Percentiles rank a stretch among this genome's conserved stretches.
These are phyloP conservation scores for Russula vinacea DNA, from an alignment of 768 basidiomycete genomes.

Conservation along the genomic window DNA sequence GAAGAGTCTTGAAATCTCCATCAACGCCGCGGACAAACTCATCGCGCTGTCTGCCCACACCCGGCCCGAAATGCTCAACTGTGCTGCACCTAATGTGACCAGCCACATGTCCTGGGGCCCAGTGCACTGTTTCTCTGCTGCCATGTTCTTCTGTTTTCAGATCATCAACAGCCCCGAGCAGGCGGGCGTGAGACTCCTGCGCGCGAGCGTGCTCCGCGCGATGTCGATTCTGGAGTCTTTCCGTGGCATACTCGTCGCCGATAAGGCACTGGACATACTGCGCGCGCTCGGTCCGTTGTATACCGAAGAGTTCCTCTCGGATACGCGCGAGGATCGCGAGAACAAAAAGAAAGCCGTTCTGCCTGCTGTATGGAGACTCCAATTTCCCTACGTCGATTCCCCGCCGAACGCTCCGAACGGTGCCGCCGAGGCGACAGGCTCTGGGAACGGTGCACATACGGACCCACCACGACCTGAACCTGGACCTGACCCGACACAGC, in stretches of 20 bases:
- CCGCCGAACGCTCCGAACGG: slow-evolving; percentile 43
- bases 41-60: slow-evolving; percentile 57
- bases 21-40: slow-evolving; percentile 49
- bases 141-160: slow-evolving; percentile 83
- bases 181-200: slow-evolving; percentile 65
- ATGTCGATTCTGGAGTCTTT: slow-evolving; percentile 57
- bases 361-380: slow-evolving; percentile 60
- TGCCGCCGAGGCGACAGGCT: background rate
- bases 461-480: slow-evolving; percentile 7
- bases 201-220: slow-evolving; percentile 64
- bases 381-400: slow-evolving; percentile 72
- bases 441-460: background rate
- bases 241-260: slow-evolving; percentile 55
- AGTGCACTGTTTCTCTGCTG: slow-evolving; percentile 72
- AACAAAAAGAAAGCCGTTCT: slow-evolving; percentile 48
- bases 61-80: slow-evolving; percentile 64
- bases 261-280: slow-evolving; percentile 64
- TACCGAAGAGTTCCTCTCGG: slow-evolving; percentile 49
- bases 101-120: slow-evolving; percentile 79
- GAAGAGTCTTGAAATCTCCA: slow-evolving; percentile 56
- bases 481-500: background rate
- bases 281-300: slow-evolving; percentile 62
- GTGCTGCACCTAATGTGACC: slow-evolving; percentile 52
- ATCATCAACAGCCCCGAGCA: slow-evolving; percentile 72
- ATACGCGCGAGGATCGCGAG: slow-evolving; percentile 53